Evolutionary conservation across 495 filamentous ascomycete genomes (phyloP).

Genomic region (Neurospora sp.): DNA sequence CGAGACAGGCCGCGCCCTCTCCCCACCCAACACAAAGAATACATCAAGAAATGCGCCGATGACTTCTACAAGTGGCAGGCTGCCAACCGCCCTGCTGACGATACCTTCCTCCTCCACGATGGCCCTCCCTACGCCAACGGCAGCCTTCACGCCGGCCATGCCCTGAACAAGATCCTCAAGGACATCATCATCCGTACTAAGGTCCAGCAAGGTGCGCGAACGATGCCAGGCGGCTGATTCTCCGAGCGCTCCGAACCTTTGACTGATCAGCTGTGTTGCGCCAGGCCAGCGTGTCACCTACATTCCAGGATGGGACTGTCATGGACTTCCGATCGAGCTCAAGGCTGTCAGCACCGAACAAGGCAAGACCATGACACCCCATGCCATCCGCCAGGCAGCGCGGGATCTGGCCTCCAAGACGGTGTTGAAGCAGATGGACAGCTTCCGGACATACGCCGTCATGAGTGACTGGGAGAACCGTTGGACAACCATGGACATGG

Average conservation of each 20-base stretch:
- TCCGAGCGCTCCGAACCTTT: not conserved
- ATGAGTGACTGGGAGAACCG: slow-evolving; percentile 92
- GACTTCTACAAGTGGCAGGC: slow-evolving; percentile 82
- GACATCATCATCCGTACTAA: slow-evolving; percentile 81
- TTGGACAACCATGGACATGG: slow-evolving; percentile 86
- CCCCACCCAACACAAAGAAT: slow-evolving; percentile 40
- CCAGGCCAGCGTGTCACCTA: slow-evolving; percentile 62
- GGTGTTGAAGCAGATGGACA: slow-evolving; percentile 69
- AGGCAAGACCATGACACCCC: slow-evolving; percentile 23
- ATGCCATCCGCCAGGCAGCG: slow-evolving; percentile 58
- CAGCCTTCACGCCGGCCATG: slow-evolving; percentile 90
- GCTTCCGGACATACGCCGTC: slow-evolving; percentile 73
- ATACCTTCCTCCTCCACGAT: slow-evolving; percentile 80
- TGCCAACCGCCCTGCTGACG: slow-evolving; percentile 42
- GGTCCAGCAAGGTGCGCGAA: slow-evolving; percentile 52
- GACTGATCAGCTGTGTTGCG: not conserved
- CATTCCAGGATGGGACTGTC: slow-evolving; percentile 95
- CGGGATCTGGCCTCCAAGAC: slow-evolving; percentile 63
- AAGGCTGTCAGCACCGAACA: slow-evolving; percentile 66
- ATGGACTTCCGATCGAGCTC: slow-evolving; percentile 93
- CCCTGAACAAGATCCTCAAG: slow-evolving; percentile 94
- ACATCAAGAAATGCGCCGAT: slow-evolving; percentile 72
- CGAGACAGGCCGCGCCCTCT: slow-evolving; percentile 35
- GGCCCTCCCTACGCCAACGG: slow-evolving; percentile 97
- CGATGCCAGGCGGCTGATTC: not conserved